phyloP scores from a whole-genome alignment of 2,329 filamentous ascomycete species.

The Claviceps fusiformis region DNA sequence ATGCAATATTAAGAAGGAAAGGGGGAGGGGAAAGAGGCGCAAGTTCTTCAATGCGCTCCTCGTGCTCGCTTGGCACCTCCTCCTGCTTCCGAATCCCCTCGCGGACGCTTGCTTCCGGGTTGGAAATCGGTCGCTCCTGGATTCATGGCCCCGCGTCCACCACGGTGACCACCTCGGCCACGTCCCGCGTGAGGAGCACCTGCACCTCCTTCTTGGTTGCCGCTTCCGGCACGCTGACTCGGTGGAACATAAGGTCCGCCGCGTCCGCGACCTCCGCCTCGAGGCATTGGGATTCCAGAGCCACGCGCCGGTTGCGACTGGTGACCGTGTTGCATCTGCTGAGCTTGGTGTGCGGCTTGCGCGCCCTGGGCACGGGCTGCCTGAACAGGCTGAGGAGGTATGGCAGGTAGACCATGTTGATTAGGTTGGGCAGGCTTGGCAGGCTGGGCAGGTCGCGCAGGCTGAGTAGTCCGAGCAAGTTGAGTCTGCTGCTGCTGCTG shows the following conservation, averaged over 20 bases:
- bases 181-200: slow-evolving; percentile 15
- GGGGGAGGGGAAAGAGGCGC: too few relatives aligned
- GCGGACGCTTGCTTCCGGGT: slow-evolving; percentile 41
- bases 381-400: background rate
- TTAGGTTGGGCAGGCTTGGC: slow-evolving; percentile 3
- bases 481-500: background rate
- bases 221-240: slow-evolving; percentile 21
- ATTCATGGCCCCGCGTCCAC: slow-evolving; percentile 32
- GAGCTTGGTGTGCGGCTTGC: slow-evolving; percentile 5
- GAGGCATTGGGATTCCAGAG: slow-evolving; percentile 28
- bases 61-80: slow-evolving; percentile 29
- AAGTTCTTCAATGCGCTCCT: slow-evolving; percentile 21
- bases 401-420: background rate
- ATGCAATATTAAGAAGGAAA: background rate
- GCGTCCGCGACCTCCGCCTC: slow-evolving; percentile 26
- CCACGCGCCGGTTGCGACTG: slow-evolving; percentile 10
- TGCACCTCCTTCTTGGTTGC: slow-evolving; percentile 21
- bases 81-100: slow-evolving; percentile 35
- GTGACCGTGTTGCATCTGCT: slow-evolving; percentile 8
- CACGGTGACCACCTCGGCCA: slow-evolving; percentile 28
- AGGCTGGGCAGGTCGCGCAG: background rate
- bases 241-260: slow-evolving; percentile 25
- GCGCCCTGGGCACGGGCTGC: background rate
- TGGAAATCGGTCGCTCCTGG: slow-evolving; percentile 41
- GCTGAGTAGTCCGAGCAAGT: background rate